Conservation (phyloP, 2,329 filamentous ascomycete species). For the Penicillium oxalicum region DNA sequence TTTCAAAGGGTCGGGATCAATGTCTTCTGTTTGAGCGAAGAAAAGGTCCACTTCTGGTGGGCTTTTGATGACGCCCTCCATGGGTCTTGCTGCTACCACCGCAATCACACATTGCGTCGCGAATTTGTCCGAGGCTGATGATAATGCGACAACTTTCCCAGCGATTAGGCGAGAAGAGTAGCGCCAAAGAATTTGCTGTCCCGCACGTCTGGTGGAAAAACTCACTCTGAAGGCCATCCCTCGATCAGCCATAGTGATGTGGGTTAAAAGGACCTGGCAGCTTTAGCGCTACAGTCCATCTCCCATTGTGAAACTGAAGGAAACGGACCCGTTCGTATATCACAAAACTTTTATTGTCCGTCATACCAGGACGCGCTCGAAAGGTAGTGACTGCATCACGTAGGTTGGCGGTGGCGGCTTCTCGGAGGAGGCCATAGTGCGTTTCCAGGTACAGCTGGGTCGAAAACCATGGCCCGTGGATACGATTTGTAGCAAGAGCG, state of each 20-base stretch:
- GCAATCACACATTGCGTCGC: slow-evolving; percentile 61
- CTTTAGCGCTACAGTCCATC: no score
- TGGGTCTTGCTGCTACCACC: slow-evolving; percentile 62
- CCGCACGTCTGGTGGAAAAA: slow-evolving; percentile 62
- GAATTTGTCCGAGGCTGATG: slow-evolving; percentile 55
- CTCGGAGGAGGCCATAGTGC: slow-evolving; percentile 70
- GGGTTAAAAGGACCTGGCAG: slow-evolving; percentile 58
- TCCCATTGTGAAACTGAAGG: no score
- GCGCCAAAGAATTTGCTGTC: slow-evolving; percentile 63
- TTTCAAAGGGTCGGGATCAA: slow-evolving; percentile 61
- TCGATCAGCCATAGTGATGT: slow-evolving; percentile 56
- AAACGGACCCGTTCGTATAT: slow-evolving; percentile 62
- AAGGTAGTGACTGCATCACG: slow-evolving; percentile 60
- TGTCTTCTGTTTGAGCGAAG: slow-evolving; percentile 57
- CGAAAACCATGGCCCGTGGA: slow-evolving; percentile 52
- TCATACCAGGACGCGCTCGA: slow-evolving; percentile 47
- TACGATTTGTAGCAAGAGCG: slow-evolving; percentile 45
- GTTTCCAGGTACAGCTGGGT: slow-evolving; percentile 63
- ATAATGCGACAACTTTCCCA: slow-evolving; percentile 52
- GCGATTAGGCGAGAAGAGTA: slow-evolving; percentile 54
- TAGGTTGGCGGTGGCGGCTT: slow-evolving; percentile 65
- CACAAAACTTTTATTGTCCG: slow-evolving; percentile 53
- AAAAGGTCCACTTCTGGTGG: slow-evolving; percentile 71
- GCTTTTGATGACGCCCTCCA: slow-evolving; percentile 57
- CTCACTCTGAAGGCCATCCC: slow-evolving; percentile 63